Conservation (phyloP, 345 rosid genomes). For the Geranium rotundifolium region DNA sequence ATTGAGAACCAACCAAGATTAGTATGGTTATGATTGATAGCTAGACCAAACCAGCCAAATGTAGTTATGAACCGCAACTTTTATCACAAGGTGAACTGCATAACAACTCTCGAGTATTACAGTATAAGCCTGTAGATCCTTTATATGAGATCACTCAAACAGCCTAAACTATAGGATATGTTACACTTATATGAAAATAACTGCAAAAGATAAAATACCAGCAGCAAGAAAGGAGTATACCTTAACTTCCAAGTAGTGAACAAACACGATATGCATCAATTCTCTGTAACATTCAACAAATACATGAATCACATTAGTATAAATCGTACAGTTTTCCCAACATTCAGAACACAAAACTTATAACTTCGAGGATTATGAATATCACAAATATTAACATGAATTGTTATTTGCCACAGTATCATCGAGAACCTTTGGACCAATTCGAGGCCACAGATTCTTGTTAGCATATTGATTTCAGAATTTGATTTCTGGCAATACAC, state of each 20-base stretch:
- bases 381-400: background rate
- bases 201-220: background rate
- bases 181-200: too few relatives aligned
- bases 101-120: too few relatives aligned
- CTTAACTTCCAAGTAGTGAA: conserved; percentile 94
- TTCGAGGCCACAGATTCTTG: background rate
- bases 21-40: too few relatives aligned
- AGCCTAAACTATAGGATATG: too few relatives aligned
- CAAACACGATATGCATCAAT: conserved; percentile 83
- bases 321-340: background rate
- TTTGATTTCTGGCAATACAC: background rate
- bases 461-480: too few relatives aligned
- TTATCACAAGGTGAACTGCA: too few relatives aligned
- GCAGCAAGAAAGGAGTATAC: conserved; percentile 22
- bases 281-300: conserved; percentile 43
- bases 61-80: too few relatives aligned
- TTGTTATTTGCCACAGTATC: background rate
- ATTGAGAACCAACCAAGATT: too few relatives aligned
- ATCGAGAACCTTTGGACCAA: background rate
- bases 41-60: too few relatives aligned
- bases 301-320: conserved; percentile 3
- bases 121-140: too few relatives aligned
- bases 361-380: background rate
- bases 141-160: too few relatives aligned
- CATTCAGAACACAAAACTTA: background rate